Evolutionary conservation across 495 filamentous ascomycete species (phyloP), one percentile per base, ranked within the genome.

Genomic region (Hypoxylon rickii): DNA sequence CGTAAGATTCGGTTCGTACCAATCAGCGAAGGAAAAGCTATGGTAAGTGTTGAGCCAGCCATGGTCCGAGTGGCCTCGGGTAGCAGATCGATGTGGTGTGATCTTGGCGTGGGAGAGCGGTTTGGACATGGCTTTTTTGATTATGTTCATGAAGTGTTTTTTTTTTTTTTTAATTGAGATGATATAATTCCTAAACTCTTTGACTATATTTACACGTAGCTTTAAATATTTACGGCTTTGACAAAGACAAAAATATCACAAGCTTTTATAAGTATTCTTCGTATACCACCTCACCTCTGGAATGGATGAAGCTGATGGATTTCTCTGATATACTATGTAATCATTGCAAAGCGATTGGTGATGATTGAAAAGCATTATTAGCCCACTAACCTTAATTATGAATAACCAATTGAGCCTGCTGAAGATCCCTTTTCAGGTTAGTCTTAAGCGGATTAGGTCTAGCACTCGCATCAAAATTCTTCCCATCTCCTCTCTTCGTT

Each of bases 41-140:
- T 92, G 89, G 74, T 86, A 91, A 17, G 82, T 85, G 70, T 92
- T 86, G n/a, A 92, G 83, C 89, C 89, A 93, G 67, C 86, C 88
- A 69, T 90, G 86, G 65, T 91, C 81, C 51, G 81, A 78, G 67
- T 92, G 88, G 32, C 88, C 89, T 39, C 89, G 80, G 22, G 80
- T 77, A 31, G 66, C 65, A 26, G 84, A 87, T 56, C 73, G 79
- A 62, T 85, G 86, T 17, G 79, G 76, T 19, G 78, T 77, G 67
- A 89, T 84, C 59, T 81, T 84, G 38, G 83, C 83, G 76, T 87
- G 78, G 19, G 75, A 57, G 55, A 86, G 80, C 38, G 78, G 71
- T 62, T 79, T 81, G 31, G 81, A 69, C 79, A 84, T 83, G 44
- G 70, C 65, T 55, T 51, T 71, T 44, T 68, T 73, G 61, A 65